These are phyloP conservation scores for Colletotrichum godetiae DNA, from an alignment of 2,329 filamentous ascomycete species.

Conservation along the genomic window DNA sequence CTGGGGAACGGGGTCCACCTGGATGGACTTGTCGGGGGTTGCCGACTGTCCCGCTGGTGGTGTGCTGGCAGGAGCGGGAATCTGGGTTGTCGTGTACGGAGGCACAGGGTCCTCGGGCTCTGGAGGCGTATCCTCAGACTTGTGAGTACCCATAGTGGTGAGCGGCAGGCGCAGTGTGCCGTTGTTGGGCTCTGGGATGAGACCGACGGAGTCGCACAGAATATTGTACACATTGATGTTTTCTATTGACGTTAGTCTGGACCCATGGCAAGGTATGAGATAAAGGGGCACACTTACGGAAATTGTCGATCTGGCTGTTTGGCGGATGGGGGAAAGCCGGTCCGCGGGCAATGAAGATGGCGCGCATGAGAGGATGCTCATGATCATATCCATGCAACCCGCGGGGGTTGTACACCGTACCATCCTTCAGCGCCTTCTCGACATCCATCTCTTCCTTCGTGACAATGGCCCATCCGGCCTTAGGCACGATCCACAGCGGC, in stretches of 20 bases:
- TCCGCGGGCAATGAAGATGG: slow-evolving; percentile 92
- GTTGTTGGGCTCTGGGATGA: slow-evolving; percentile 83
- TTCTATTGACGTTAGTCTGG: slow-evolving; percentile 64
- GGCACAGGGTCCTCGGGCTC: slow-evolving; percentile 65
- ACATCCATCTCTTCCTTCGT: slow-evolving; percentile 83
- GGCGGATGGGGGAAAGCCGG: slow-evolving; percentile 90
- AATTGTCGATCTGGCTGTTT: slow-evolving; percentile 82
- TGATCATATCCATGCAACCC: slow-evolving; percentile 97
- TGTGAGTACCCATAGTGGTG: slow-evolving; percentile 71
- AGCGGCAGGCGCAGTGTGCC: slow-evolving; percentile 84
- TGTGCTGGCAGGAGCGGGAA: slow-evolving; percentile 29
- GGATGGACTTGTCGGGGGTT: slow-evolving; percentile 32
- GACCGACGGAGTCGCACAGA: slow-evolving; percentile 85
- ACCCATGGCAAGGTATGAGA: not conserved
- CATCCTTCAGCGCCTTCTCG: slow-evolving; percentile 71
- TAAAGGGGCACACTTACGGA: slow-evolving; percentile 73
- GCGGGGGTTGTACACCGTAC: slow-evolving; percentile 78
- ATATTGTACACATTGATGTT: slow-evolving; percentile 97
- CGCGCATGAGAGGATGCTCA: slow-evolving; percentile 93
- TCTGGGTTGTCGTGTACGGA: slow-evolving; percentile 37
- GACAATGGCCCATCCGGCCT: slow-evolving; percentile 92
- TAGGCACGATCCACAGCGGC: slow-evolving; percentile 93
- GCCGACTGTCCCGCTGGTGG: slow-evolving; percentile 23
- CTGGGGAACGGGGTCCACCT: slow-evolving; percentile 39
- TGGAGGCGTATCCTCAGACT: slow-evolving; percentile 57